Percentiles rank a stretch among this genome's conserved stretches.
phyloP scores from a whole-genome alignment of 2,329 filamentous ascomycete genomes.

The Byssothecium circinans region DNA sequence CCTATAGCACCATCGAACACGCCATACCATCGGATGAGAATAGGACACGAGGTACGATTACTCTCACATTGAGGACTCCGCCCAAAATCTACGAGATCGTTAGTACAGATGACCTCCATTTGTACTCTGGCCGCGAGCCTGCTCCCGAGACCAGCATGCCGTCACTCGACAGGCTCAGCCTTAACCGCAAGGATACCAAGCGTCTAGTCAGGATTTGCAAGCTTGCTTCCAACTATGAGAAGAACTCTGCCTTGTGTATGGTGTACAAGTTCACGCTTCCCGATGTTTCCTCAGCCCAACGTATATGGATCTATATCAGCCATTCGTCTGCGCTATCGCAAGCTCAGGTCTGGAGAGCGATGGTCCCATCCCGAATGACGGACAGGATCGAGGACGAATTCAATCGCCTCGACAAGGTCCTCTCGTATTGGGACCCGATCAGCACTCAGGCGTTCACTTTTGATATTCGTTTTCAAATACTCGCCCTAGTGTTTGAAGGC shows the following conservation, averaged over 20 bases:
- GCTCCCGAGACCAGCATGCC: background rate
- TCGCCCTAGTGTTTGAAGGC: constrained; percentile 30
- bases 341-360: constrained; percentile 16
- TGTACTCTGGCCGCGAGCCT: constrained; percentile 16
- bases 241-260: constrained; percentile 51
- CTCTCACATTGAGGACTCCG: constrained; percentile 42
- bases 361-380: constrained; percentile 54
- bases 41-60: constrained; percentile 25
- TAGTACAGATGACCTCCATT: constrained; percentile 20
- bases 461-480: constrained; percentile 26
- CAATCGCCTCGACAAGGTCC: constrained; percentile 63
- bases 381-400: constrained; percentile 59
- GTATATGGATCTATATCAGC: constrained; percentile 38
- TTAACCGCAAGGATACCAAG: background rate
- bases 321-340: constrained; percentile 24
- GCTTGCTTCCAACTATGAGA: constrained; percentile 41
- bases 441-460: constrained; percentile 12
- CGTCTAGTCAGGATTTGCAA: constrained; percentile 36
- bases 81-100: constrained; percentile 44
- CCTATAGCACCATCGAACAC: constrained; percentile 47
- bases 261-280: constrained; percentile 50
- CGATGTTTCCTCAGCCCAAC: constrained; percentile 20
- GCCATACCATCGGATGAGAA: constrained; percentile 32
- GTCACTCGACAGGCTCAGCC: constrained; percentile 7
- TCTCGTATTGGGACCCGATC: constrained; percentile 2